A percentile compares a stretch with the other conserved stretches of the same genome.
phyloP scores from a whole-genome alignment of 352 stramenopile species.

The Pythium volutum region DNA sequence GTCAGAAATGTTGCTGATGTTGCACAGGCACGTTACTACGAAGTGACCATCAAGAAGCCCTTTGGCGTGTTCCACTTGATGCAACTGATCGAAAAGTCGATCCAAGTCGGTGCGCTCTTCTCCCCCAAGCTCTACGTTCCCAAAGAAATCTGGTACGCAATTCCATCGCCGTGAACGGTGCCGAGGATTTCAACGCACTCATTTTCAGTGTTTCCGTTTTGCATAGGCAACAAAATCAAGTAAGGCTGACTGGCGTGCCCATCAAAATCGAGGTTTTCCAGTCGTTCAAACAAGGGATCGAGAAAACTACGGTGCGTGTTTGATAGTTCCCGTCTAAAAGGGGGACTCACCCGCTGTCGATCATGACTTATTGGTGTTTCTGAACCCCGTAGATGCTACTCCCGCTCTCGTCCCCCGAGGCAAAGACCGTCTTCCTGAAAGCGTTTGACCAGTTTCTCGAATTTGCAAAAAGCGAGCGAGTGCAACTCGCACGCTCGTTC shows the following conservation, averaged over 20 bases:
- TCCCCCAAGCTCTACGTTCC: conserved; percentile 69
- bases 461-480: conserved; percentile 37
- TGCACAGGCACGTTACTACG: conserved; percentile 50
- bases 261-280: conserved; percentile 68
- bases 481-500: conserved; percentile 55
- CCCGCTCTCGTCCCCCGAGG: conserved; percentile 40
- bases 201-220: background rate
- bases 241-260: conserved; percentile 53
- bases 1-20: too few relatives aligned
- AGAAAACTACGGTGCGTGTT: conserved; percentile 59
- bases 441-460: conserved; percentile 62
- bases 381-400: conserved; percentile 51
- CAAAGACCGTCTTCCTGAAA: conserved; percentile 46
- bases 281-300: conserved; percentile 59
- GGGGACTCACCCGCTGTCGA: too few relatives aligned
- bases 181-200: too few relatives aligned
- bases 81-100: conserved; percentile 78
- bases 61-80: conserved; percentile 80
- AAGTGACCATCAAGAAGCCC: conserved; percentile 46
- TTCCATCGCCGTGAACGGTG: too few relatives aligned
- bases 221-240: conserved; percentile 57
- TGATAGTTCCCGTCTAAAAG: background rate
- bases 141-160: conserved; percentile 67
- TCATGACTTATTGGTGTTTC: too few relatives aligned
- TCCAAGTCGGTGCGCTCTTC: conserved; percentile 70